These are phyloP conservation scores for Tuber microsphaerosporum DNA, from an alignment of 495 filamentous ascomycete genomes.

Conservation along the genomic window DNA sequence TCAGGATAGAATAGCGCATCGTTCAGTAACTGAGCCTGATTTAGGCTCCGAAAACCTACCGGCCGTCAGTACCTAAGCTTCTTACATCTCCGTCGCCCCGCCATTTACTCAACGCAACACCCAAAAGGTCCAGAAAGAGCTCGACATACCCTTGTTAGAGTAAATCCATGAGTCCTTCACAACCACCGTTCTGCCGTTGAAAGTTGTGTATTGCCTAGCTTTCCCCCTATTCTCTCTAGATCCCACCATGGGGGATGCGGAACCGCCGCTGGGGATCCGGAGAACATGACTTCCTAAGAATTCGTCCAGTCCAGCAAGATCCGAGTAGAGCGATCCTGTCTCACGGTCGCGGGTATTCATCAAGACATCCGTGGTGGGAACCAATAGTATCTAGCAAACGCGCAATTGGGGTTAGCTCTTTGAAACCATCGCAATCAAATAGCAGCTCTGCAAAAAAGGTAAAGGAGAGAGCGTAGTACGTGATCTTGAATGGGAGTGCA, in stretches of 20 bases:
- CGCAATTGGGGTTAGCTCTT: slow-evolving; percentile 9
- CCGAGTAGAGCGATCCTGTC: slow-evolving; percentile 65
- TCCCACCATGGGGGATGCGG: slow-evolving; percentile 57
- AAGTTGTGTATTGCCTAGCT: slow-evolving; percentile 82
- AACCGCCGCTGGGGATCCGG: slow-evolving; percentile 60
- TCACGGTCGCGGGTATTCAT: slow-evolving; percentile 84
- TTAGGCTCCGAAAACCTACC: slow-evolving; percentile 81
- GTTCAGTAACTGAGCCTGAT: slow-evolving; percentile 79
- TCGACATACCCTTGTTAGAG: slow-evolving; percentile 80
- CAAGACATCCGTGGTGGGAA: slow-evolving; percentile 85
- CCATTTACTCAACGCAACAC: neutral
- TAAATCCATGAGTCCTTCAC: slow-evolving; percentile 91
- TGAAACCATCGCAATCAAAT: slow-evolving; percentile 9
- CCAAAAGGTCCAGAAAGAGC: slow-evolving; percentile 18
- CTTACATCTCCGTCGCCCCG: neutral
- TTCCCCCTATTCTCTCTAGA: slow-evolving; percentile 72
- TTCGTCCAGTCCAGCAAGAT: slow-evolving; percentile 80
- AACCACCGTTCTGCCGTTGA: slow-evolving; percentile 87
- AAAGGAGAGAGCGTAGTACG: slow-evolving; percentile 47
- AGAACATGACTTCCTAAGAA: slow-evolving; percentile 96
- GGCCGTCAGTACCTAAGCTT: slow-evolving; percentile 28
- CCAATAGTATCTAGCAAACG: slow-evolving; percentile 66
- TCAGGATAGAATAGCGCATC: slow-evolving; percentile 87
- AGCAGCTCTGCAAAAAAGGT: slow-evolving; percentile 4
- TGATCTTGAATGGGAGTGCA: slow-evolving; percentile 88